Conservation (phyloP, 306 rosid genomes). For the Elaeagnus macrophylla region DNA sequence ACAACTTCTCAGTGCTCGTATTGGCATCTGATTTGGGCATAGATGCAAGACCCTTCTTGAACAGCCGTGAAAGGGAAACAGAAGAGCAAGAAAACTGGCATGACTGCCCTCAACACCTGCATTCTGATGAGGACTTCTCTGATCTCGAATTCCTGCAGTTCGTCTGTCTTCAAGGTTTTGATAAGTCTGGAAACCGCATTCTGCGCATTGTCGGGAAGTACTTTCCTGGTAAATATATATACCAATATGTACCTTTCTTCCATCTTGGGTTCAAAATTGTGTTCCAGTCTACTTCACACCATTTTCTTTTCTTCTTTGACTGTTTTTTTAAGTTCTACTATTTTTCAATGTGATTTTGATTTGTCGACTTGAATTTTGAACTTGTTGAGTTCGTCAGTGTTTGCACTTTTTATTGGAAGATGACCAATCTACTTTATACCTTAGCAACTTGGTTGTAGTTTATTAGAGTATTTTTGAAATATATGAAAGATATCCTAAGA, state of each 20-base stretch:
- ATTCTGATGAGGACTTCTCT: conserved; percentile 81
- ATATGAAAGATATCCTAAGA: too few relatives aligned
- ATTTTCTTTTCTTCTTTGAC: too few relatives aligned
- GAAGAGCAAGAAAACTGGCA: conserved; percentile 65
- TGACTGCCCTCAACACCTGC: conserved; percentile 62
- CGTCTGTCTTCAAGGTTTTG: conserved; percentile 57
- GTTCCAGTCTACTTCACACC: not conserved
- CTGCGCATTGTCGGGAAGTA: conserved; percentile 74
- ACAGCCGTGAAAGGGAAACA: conserved; percentile 9
- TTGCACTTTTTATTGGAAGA: too few relatives aligned
- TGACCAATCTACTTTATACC: too few relatives aligned
- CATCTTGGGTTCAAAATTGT: not conserved
- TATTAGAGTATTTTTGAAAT: too few relatives aligned
- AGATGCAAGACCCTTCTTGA: conserved; percentile 72
- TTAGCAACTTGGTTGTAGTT: too few relatives aligned
- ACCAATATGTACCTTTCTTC: not conserved
- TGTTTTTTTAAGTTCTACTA: too few relatives aligned
- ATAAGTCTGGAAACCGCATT: conserved; percentile 48
- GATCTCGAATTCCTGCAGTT: conserved; percentile 79
- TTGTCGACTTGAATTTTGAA: too few relatives aligned
- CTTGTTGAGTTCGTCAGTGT: too few relatives aligned
- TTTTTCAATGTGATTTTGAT: too few relatives aligned
- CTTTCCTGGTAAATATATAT: conserved; percentile 58
- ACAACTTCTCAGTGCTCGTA: conserved; percentile 79
- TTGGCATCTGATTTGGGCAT: conserved; percentile 63